Base-by-base conservation (phyloP, 441 rosid species). In the Pelargonium fulgidum region DNA sequence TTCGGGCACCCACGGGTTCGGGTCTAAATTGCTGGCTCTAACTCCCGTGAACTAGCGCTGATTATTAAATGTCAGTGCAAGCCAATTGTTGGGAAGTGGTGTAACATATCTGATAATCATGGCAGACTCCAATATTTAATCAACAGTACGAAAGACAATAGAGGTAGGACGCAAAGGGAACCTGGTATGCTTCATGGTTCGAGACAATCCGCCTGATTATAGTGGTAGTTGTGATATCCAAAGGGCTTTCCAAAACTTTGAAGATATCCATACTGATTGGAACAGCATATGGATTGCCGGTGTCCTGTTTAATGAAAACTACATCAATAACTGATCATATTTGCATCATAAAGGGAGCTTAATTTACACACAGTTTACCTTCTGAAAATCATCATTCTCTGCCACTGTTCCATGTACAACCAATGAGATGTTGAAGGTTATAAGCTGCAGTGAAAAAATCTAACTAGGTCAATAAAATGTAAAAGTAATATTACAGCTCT, bases 401-500 rank as follows among this genome's bases (percentile, higher is more conserved):
- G 96, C 85, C 50, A 91, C 76, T 69, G 96, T 89, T 68, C 98
- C 97, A 68, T 81, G 98, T 79, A 89, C 97, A 61, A 93, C 95
- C 84, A 86, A 67, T 33, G 89, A 85, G 72, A 93, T 89, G 79
- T 91, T 87, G 82, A 93, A 93, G 73, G 98, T 93, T 64, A 87
- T 87, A 71, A 93, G 83, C 97, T 93, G 91, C 77, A 66, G 29
- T 62, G 66, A 42, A 52, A 54, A 54, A 16, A 54, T 54, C 61
- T 54, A 54, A 54, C 2, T 17, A 54, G 61, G 61, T 54, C 61
- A 16, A 54, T 9, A 54, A 16, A 17, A 54, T 17, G 10, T 54
- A 29, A 29, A 29, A 29, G 36, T 29, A 29, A 29, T 29, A 29
- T 29, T 29, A 29, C 36, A 29, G 4, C 36, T 29, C 36, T 26